A percentile compares a stretch with the other conserved stretches of the same genome.
Evolutionary conservation across 2,329 filamentous ascomycete species (phyloP).

Genomic region (Aspergillus cejpii): DNA sequence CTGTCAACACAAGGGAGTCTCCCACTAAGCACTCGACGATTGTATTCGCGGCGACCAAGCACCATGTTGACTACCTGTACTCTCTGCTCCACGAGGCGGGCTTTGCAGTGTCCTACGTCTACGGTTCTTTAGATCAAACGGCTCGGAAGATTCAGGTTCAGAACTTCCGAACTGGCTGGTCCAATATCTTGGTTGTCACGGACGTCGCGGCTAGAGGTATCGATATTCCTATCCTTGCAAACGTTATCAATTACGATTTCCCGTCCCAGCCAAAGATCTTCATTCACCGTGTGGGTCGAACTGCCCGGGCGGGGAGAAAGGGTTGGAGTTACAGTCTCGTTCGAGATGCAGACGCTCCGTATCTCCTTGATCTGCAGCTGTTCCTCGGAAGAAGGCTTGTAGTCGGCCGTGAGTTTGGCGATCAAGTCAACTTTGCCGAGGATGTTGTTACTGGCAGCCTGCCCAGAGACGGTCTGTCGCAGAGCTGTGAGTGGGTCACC

Average conservation of each 20-base stretch:
- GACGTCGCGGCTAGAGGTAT: slow-evolving; percentile 96
- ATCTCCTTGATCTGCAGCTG: slow-evolving; percentile 86
- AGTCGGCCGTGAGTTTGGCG: slow-evolving; percentile 59
- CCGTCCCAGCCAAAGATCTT: slow-evolving; percentile 95
- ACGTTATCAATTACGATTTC: slow-evolving; percentile 98
- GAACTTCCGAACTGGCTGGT: slow-evolving; percentile 74
- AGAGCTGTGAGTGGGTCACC: slow-evolving; percentile 72
- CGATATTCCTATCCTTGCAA: slow-evolving; percentile 90
- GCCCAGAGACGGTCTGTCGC: slow-evolving; percentile 64
- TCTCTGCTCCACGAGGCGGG: slow-evolving; percentile 71
- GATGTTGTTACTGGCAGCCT: slow-evolving; percentile 78
- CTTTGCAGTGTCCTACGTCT: slow-evolving; percentile 87
- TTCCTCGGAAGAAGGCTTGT: slow-evolving; percentile 83
- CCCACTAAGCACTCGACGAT: slow-evolving; percentile 90
- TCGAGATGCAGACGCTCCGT: slow-evolving; percentile 79
- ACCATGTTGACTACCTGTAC: slow-evolving; percentile 91
- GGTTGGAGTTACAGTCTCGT: slow-evolving; percentile 96
- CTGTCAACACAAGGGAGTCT: slow-evolving; percentile 55
- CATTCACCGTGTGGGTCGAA: slow-evolving; percentile 91
- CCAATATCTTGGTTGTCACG: slow-evolving; percentile 89
- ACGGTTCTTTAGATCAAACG: slow-evolving; percentile 89
- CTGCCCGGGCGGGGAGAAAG: slow-evolving; percentile 82
- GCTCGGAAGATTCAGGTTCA: slow-evolving; percentile 89
- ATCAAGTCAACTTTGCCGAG: slow-evolving; percentile 63
- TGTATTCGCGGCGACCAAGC: slow-evolving; percentile 89